phyloP scores from a whole-genome alignment of 345 rosid genomes.

The Conringia planisiliqua region DNA sequence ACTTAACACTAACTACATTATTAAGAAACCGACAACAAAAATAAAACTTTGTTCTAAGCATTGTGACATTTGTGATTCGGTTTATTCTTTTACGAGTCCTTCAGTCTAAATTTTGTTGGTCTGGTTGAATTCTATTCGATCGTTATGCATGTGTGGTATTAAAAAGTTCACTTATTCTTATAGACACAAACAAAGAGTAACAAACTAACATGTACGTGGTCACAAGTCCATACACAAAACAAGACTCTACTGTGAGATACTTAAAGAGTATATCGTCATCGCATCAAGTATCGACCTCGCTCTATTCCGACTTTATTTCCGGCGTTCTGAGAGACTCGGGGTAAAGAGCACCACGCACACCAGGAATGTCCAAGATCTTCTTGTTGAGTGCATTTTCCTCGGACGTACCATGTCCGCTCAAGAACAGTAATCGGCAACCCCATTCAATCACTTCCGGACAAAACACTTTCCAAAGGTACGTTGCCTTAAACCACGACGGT shows the following conservation, averaged over 20 bases:
- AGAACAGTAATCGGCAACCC: conserved; percentile 18
- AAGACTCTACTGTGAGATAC: not conserved
- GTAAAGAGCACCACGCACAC: conserved; percentile 35
- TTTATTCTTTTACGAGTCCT: too few relatives aligned
- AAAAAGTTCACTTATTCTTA: not conserved
- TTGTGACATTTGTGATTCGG: too few relatives aligned
- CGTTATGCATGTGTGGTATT: not conserved
- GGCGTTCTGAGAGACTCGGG: conserved; percentile 33
- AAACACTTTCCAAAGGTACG: conserved; percentile 44
- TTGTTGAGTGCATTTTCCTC: conserved; percentile 34
- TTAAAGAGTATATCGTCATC: not conserved
- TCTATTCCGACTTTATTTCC: conserved; percentile 33
- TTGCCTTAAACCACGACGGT: conserved; percentile 49
- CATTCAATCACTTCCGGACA: conserved; percentile 54
- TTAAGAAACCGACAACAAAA: too few relatives aligned
- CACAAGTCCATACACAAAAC: not conserved
- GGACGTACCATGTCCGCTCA: conserved; percentile 7
- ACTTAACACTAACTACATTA: too few relatives aligned
- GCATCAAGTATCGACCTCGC: not conserved
- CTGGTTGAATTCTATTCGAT: not conserved
- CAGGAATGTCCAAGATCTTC: conserved; percentile 41
- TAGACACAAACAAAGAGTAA: not conserved
- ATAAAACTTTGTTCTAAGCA: too few relatives aligned
- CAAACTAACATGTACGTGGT: not conserved
- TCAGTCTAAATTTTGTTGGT: not conserved